Evolutionary conservation across 371 early-diverging fungal species (phyloP).

Genomic region (Apophysomyces trapeziformis): DNA sequence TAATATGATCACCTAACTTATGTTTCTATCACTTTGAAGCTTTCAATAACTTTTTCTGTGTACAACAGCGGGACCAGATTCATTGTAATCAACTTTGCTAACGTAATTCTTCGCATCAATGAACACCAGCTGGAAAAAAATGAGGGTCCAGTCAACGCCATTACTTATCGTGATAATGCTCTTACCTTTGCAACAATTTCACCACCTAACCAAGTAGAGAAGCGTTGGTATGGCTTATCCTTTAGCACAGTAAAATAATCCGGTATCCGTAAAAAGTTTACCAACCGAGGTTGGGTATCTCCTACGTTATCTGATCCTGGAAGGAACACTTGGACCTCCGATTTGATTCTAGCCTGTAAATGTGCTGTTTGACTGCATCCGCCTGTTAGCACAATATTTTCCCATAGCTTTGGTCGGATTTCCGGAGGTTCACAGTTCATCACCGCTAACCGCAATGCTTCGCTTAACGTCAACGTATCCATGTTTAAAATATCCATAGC

Average conservation of each 20-base stretch:
- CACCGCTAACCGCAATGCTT: constrained; percentile 68
- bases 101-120: constrained; percentile 72
- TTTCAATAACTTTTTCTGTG: constrained; percentile 62
- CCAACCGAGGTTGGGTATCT: constrained; percentile 76
- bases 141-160: not conserved
- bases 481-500: constrained; percentile 54
- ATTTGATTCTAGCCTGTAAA: constrained; percentile 60
- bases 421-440: constrained; percentile 76
- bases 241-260: constrained; percentile 78
- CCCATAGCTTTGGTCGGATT: constrained; percentile 80
- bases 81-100: constrained; percentile 85
- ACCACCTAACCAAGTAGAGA: constrained; percentile 74
- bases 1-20: too few relatives aligned
- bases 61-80: constrained; percentile 73
- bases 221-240: constrained; percentile 63
- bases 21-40: too few relatives aligned
- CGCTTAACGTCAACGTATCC: constrained; percentile 53
- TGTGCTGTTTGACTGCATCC: constrained; percentile 50
- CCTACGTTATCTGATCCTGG: constrained; percentile 76
- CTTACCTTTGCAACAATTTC: constrained; percentile 81
- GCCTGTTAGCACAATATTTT: constrained; percentile 77
- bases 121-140: constrained; percentile 61
- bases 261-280: constrained; percentile 74
- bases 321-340: constrained; percentile 57
- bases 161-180: not conserved